Base-by-base conservation (phyloP, 768 basidiomycete species). In the Kwoniella pini region DNA sequence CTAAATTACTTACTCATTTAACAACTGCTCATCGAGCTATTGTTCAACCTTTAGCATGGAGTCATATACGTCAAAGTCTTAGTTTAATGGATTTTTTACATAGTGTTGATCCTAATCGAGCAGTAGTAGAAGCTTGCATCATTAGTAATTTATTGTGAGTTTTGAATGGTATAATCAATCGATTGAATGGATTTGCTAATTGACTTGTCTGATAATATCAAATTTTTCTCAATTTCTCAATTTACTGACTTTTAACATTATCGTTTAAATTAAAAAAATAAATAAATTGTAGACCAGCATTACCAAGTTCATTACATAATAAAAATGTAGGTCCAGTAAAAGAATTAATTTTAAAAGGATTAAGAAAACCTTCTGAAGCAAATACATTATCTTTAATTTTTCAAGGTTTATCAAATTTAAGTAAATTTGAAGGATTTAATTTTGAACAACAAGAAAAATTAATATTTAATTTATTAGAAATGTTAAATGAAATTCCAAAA, bases 301-400 rank as follows among this genome's bases (percentile, higher is more conserved):
- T 74, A 11, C 72, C 72, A 1, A 39, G 56, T 24, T 54, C 56
- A 26, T 56, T 74, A 13, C 70, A 71, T 50, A 55, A 67, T 49
- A 74, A 74, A 65, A 71, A 74, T 60, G 70, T 72, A 13, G 55
- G 61, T 6, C 72, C 72, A 9, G 65, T 74, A 28, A 71, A 72
- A 44, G 51, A 65, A 19, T 61, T 74, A n/a, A 72, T 74, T 48
- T 46, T 74, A n/a, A 53, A 58, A 15, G 70, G 70, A 12, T 58
- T 74, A 2, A 60, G 65, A 27, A 42, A 60, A 4, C 60, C 63
- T 0, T 46, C 48, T n/a, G 67, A 68, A 30, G 45, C 39, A n/a
- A 64, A 68, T 21, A 65, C 64, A 6, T 62, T 71, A 39, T 62
- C 57, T 19, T 52, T 74, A 27, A 66, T 70, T 31, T 71, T 74